These are phyloP conservation scores for Termitomyces sp. DNA, from an alignment of 768 basidiomycete species.

Conservation along the genomic window DNA sequence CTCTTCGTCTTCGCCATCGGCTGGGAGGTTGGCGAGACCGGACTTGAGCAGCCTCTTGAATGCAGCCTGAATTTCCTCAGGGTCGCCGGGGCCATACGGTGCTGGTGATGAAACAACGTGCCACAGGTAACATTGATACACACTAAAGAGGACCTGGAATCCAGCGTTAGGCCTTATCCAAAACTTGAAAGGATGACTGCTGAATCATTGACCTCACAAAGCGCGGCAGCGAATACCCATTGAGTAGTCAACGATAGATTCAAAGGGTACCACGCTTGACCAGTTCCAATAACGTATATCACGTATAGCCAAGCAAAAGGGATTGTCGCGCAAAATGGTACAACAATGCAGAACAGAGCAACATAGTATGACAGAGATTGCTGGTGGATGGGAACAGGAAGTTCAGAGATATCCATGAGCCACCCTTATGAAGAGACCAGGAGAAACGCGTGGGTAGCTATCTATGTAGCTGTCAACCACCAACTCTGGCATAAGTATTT, in stretches of 20 bases:
- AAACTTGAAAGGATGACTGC: background rate
- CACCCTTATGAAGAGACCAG: background rate
- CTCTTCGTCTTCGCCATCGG: constrained; percentile 54
- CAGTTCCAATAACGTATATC: constrained; percentile 43
- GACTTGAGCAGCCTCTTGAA: constrained; percentile 62
- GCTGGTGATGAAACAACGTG: constrained; percentile 44
- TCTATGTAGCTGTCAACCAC: background rate
- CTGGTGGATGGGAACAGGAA: constrained; percentile 29
- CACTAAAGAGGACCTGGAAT: constrained; percentile 61
- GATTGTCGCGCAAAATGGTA: constrained; percentile 61
- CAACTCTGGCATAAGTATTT: background rate
- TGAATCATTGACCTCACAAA: constrained; percentile 50
- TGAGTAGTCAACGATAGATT: constrained; percentile 34
- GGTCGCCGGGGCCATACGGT: constrained; percentile 40
- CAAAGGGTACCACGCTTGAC: constrained; percentile 30
- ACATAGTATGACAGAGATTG: constrained; percentile 54
- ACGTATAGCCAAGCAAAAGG: constrained; percentile 68
- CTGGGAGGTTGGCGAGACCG: constrained; percentile 56
- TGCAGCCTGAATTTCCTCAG: constrained; percentile 53
- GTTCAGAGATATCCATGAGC: constrained; percentile 34
- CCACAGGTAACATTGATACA: constrained; percentile 56
- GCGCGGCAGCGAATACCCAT: constrained; percentile 43
- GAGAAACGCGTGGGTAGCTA: background rate
- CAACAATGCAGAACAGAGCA: constrained; percentile 51
- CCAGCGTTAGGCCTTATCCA: background rate